phyloP scores from a whole-genome alignment of 2,329 filamentous ascomycete genomes.

The Monilinia aucupariae region DNA sequence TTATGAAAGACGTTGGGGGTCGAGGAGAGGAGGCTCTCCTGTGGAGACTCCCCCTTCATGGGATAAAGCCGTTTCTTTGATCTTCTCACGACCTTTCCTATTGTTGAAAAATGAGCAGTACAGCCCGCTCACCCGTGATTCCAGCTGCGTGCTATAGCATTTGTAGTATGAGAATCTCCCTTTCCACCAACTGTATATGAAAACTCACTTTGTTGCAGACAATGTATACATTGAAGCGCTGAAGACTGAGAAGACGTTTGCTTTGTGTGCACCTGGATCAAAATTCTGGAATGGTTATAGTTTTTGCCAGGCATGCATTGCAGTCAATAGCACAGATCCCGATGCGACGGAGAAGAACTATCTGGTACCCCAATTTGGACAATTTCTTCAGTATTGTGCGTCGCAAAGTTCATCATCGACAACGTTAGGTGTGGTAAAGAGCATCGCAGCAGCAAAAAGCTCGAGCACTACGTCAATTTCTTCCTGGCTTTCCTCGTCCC shows the following conservation, averaged over 20 bases:
- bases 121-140: accelerated
- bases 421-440: not conserved
- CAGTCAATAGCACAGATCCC: not conserved
- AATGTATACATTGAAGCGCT: not conserved
- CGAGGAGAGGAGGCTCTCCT: too few relatives aligned
- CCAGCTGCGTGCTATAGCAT: not conserved
- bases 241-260: not conserved
- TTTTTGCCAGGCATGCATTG: not conserved
- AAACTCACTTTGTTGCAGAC: not conserved
- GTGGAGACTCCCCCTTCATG: too few relatives aligned
- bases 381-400: not conserved
- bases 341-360: too few relatives aligned
- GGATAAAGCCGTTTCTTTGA: too few relatives aligned
- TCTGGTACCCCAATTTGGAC: not conserved
- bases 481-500: not conserved
- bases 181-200: not conserved
- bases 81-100: too few relatives aligned
- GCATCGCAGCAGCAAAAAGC: not conserved
- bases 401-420: not conserved
- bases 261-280: not conserved
- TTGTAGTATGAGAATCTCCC: not conserved
- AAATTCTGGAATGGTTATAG: not conserved
- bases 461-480: not conserved
- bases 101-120: too few relatives aligned
- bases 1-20: too few relatives aligned